A percentile compares a stretch with the other conserved stretches of the same genome.
Conservation (phyloP, 768 basidiomycete species). For the Auricularia cornea region DNA sequence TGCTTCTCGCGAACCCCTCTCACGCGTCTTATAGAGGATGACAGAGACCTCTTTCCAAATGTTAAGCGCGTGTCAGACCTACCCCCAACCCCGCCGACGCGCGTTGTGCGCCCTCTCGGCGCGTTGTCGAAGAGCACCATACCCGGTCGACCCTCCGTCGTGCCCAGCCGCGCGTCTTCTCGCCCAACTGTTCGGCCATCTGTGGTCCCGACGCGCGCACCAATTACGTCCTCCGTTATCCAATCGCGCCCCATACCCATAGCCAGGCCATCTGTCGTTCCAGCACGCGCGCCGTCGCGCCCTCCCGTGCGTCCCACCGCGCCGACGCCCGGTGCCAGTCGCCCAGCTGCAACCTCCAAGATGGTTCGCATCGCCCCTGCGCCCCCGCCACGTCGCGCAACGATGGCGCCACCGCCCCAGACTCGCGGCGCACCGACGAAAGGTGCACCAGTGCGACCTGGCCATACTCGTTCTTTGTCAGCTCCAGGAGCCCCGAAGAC, state of each 20-base stretch:
- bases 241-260: no score
- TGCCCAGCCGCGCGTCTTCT: background rate
- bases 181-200: background rate
- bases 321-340: background rate
- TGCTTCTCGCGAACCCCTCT: background rate
- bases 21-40: background rate
- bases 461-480: no score
- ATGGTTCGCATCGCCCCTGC: background rate
- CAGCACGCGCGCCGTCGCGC: background rate
- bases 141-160: background rate
- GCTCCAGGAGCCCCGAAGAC: no score
- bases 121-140: background rate
- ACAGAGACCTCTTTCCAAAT: background rate
- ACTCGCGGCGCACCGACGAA: no score
- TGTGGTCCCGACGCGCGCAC: background rate
- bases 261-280: background rate
- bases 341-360: background rate
- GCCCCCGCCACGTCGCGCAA: background rate
- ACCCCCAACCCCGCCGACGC: background rate
- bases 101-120: background rate
- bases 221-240: no score
- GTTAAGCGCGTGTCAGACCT: background rate
- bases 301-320: background rate
- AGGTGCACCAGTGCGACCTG: no score
- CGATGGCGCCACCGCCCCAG: background rate